These are phyloP conservation scores for Adansonia madagascariensis DNA, from an alignment of 441 rosid genomes.

Conservation along the genomic window DNA sequence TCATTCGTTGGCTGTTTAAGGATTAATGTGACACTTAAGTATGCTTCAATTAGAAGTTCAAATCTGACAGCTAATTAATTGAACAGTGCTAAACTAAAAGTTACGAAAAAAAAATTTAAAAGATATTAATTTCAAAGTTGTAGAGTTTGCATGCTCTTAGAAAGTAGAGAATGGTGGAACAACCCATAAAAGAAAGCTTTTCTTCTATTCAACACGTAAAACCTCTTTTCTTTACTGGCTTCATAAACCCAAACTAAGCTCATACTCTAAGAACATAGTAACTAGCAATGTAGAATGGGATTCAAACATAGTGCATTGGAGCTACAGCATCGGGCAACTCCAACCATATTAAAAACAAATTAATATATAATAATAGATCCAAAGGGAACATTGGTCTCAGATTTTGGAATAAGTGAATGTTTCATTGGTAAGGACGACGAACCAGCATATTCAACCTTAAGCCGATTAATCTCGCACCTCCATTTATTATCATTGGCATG, in stretches of 20 bases:
- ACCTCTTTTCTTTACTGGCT: background rate
- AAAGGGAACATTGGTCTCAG: conserved; percentile 31
- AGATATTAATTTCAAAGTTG: background rate
- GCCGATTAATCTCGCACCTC: conserved; percentile 26
- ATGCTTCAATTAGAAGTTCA: background rate
- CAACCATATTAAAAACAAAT: background rate
- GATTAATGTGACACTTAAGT: background rate
- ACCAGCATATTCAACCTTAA: conserved; percentile 8
- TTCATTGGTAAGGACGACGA: conserved; percentile 29
- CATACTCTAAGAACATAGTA: background rate
- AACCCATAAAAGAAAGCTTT: background rate
- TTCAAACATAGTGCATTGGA: background rate
- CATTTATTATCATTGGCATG: conserved; percentile 23
- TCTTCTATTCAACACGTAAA: conserved; percentile 2
- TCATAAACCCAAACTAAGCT: background rate
- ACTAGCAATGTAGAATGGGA: background rate
- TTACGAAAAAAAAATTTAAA: background rate
- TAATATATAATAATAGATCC: conserved; percentile 19
- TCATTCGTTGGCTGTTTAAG: background rate
- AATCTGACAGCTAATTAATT: background rate
- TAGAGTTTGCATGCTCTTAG: background rate
- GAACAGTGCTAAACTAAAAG: background rate
- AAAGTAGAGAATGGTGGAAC: background rate
- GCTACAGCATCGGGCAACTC: conserved; percentile 21
- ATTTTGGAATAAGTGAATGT: conserved; percentile 35